Evolutionary conservation across 768 basidiomycete species (phyloP).

Genomic region (Podaxis mareebaensis): DNA sequence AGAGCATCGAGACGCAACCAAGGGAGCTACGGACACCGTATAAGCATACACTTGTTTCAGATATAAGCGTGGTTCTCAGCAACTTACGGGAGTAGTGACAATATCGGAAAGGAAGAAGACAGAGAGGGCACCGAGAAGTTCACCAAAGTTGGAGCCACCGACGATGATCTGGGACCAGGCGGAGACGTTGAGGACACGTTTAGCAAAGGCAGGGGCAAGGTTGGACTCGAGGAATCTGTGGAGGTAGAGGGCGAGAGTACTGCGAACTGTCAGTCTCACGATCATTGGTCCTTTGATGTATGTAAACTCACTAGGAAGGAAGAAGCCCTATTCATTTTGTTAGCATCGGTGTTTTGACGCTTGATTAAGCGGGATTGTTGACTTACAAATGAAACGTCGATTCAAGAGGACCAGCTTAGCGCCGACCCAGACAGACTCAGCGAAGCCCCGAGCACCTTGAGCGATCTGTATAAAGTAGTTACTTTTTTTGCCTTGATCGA

Average conservation of each 20-base stretch:
- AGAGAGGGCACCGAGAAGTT: slow-evolving; percentile 30
- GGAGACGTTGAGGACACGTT: slow-evolving; percentile 28
- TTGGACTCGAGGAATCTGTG: slow-evolving; percentile 32
- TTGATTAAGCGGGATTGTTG: not conserved
- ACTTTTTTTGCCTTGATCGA: slow-evolving; percentile 21
- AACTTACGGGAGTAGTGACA: slow-evolving; percentile 26
- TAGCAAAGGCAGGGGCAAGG: slow-evolving; percentile 31
- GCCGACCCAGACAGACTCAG: slow-evolving; percentile 31
- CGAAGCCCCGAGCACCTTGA: slow-evolving; percentile 24
- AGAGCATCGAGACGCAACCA: slow-evolving; percentile 33
- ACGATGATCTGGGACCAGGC: slow-evolving; percentile 36
- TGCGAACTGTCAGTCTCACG: slow-evolving; percentile 4
- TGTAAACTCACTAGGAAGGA: slow-evolving; percentile 28
- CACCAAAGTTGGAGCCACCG: slow-evolving; percentile 36
- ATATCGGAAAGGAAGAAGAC: slow-evolving; percentile 30
- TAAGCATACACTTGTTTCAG: not conserved
- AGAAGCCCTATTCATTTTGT: slow-evolving; percentile 22
- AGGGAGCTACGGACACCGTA: slow-evolving; percentile 20
- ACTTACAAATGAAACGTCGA: slow-evolving; percentile 29
- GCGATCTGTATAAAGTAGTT: slow-evolving; percentile 27
- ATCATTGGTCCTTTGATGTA: no score
- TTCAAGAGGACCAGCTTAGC: slow-evolving; percentile 27
- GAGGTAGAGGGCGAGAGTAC: slow-evolving; percentile 30
- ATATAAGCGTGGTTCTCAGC: not conserved
- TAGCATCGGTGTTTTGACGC: not conserved